Evolutionary conservation across 1,284 basidiomycete genomes (phyloP).

Genomic region (Boletellus deceptivus): DNA sequence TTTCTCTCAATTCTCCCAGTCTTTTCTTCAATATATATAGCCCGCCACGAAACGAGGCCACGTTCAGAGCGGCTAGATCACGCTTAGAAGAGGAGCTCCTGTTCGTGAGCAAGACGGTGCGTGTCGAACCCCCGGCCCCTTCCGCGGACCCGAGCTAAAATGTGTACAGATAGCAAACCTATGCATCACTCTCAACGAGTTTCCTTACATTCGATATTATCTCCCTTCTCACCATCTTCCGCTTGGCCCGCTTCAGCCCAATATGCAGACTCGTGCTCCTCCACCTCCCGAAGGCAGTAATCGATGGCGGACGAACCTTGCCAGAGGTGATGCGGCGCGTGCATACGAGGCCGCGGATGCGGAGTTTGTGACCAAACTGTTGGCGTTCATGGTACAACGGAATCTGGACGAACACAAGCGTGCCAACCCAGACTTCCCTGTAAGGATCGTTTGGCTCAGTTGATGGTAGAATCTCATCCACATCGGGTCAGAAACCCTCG

Average conservation of each 20-base stretch:
- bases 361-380: constrained; percentile 73
- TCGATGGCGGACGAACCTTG: constrained; percentile 73
- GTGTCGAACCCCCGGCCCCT: constrained; percentile 12
- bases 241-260: constrained; percentile 80
- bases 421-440: constrained; percentile 83
- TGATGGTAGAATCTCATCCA: constrained; percentile 6
- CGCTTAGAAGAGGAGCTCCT: constrained; percentile 82
- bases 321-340: constrained; percentile 62
- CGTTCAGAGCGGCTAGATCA: constrained; percentile 58
- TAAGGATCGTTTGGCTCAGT: constrained; percentile 34
- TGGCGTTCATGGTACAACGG: constrained; percentile 81
- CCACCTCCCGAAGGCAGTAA: constrained; percentile 60
- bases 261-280: constrained; percentile 55
- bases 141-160: constrained; percentile 6
- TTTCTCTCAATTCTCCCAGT: constrained; percentile 73
- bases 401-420: constrained; percentile 85
- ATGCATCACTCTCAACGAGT: constrained; percentile 91
- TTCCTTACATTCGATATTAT: constrained; percentile 94
- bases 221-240: constrained; percentile 81
- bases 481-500: constrained; percentile 50
- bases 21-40: constrained; percentile 87
- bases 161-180: constrained; percentile 76
- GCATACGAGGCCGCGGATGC: constrained; percentile 62
- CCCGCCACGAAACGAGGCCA: constrained; percentile 67
- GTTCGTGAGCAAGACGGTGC: constrained; percentile 68